Evolutionary conservation across 2,329 filamentous ascomycete genomes (phyloP), one percentile per base, ranked within the genome.

Genomic region (Cadophora sp.): DNA sequence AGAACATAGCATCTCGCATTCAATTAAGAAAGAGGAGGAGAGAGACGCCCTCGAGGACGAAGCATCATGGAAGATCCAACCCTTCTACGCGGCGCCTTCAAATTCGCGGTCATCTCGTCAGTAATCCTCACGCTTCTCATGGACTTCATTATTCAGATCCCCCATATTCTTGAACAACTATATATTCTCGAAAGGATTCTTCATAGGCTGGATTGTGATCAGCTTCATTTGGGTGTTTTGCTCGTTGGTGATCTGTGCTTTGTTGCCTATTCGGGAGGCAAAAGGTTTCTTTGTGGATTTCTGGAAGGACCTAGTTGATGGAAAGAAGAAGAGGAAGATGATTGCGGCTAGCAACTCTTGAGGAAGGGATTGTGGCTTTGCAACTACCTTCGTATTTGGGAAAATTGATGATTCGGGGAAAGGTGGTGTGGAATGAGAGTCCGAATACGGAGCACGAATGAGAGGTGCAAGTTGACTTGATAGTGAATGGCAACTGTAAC

Each of bases 281-380:
- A 55, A 20, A 47, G 36, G 22, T 24, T 50, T 51, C 53, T 64
- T 50, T 48, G 27, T 48, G 22, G 62, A 82, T 78, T 16, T 81
- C 81, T 6, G 83, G 82, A 81, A 82, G 81, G 11, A 83, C 80
- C 80, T 81, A 18, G 77, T 81, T 45, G 79, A 79, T 5, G 76
- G 80, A 64, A 79, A 80, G 65, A 77, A 81, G 70, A 11, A 43
- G 11, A 43, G 30, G 24, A 22, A 33, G 9, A 36, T 16, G 30
- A 39, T 16, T 8, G 13, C 81, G 81, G 68, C 70, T 73, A 7
- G 76, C 79, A 16, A 48, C 2, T 39, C 36, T 11, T 39, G 36
- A 39, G 4, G 11, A 39, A 39, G 6, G 27, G 36, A 39, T 39
- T 39, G 11, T 39, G 36, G 36, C 36, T 2, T 39, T 13, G 27